Conservation (phyloP, 495 filamentous ascomycete genomes). For the Daldinia caldariorum region DNA sequence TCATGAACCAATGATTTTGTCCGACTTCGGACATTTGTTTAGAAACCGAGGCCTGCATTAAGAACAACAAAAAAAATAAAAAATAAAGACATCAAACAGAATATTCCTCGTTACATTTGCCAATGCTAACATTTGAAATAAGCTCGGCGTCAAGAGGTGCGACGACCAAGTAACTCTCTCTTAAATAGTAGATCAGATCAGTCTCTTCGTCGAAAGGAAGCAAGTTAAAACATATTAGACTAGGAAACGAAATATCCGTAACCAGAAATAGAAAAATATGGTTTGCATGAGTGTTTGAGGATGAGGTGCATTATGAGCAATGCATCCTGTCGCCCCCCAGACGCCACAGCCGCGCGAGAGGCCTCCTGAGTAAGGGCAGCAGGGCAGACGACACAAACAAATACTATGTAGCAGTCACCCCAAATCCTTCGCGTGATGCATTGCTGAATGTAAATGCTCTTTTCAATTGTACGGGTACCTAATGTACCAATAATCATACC, state of each 20-base stretch:
- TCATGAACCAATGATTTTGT: constrained; percentile 20
- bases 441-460: constrained; percentile 28
- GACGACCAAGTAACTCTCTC: background rate
- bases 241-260: background rate
- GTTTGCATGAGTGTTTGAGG: background rate
- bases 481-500: constrained; percentile 21
- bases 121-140: no score
- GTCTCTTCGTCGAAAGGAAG: background rate
- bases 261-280: background rate
- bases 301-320: background rate
- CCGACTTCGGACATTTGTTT: constrained; percentile 34
- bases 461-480: constrained; percentile 27
- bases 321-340: background rate
- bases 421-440: background rate
- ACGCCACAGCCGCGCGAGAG: background rate
- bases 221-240: background rate
- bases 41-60: background rate
- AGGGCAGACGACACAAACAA: background rate
- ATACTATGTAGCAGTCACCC: background rate
- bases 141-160: no score
- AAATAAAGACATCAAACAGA: background rate
- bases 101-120: background rate
- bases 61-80: background rate
- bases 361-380: background rate
- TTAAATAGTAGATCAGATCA: no score